Evolutionary conservation across 495 filamentous ascomycete genomes (phyloP), one percentile per base, ranked within the genome.

Genomic region (Hypoxylon crocopeplum): DNA sequence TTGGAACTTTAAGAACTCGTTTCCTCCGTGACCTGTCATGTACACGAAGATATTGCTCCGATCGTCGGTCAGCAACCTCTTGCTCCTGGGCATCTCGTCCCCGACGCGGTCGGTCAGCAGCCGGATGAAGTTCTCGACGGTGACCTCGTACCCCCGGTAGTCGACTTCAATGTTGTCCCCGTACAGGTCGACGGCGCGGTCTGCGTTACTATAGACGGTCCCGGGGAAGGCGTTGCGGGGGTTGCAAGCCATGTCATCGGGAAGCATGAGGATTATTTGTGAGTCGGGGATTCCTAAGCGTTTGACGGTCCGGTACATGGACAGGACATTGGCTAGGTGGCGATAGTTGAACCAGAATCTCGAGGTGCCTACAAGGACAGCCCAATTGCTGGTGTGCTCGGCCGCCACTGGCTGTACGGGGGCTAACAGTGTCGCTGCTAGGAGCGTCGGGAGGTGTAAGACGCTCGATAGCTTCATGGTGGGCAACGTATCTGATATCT

Each of bases 281-380:
- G 92, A 97, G 74, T 98, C 94, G 39, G 94, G 94, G 63, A 98
- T 98, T 42, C 94, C 94, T 33, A 98, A 87, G 15, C 94, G 90
- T 78, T 98, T 98, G 49, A 98, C 94, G 63, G 95, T 98, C 65
- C 94, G 91, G 79, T 98, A 98, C 45, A 98, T 84, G 44, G 94
- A 97, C 44, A 98, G 87, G 44, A 96, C 93, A 79, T 98, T 98
- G 69, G 95, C 93, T 30, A 98, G 86, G 69, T 98, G 94, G 34
- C 94, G 90, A 77, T 98, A 98, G 77, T 98, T 98, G 85, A 98
- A 98, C 94, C 94, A 98, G 80, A 98, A 98, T 51, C 94, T 88
- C 6, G 95, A 98, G n/a, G 94, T 98, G 38, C 88, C 93, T 29
- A 98, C 94, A 6, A 98, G 86, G 39, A 98, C 94, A 2, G 94